Base-by-base conservation (phyloP, 352 stramenopile genomes). In the Phytopythium kandeliae region DNA sequence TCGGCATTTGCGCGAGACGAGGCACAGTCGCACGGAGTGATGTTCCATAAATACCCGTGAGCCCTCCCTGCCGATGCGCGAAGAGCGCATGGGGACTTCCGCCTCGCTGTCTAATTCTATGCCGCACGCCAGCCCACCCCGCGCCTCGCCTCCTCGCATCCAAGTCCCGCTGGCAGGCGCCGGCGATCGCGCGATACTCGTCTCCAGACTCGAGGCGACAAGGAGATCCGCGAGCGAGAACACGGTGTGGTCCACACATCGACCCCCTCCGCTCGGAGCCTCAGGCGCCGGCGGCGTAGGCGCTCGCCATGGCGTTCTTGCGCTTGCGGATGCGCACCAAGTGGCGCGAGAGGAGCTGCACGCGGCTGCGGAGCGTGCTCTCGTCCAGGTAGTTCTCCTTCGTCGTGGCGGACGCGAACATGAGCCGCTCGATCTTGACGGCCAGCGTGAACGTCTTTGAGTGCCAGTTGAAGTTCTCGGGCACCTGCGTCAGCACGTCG, bases 351-450 rank as follows among this genome's bases (percentile, higher is more conserved):
- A 85, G 31, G 15, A 68, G 58, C 56, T 85, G 65, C 26, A 85
- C 70, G 17, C 73, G 73, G 30, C 50, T 67, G 8, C 67, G 64
- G 9, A 85, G 60, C 43, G 70, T 81, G 48, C 50, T 49, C 56
- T 85, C 70, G 56, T 81, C 70, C 46, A 81, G 43, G 61, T 85
- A 85, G 58, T 78, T 65, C 25, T 85, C 65, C n/a, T 65, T 56
- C 2, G 73, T 75, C 11, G 60, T 57, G 21, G 69, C 69, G 4
- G 70, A 62, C 30, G 62, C 71, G 55, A 85, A 78, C 60, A 82
- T 75, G 58, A 85, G 68, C 8, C 66, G 65, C 55, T 85, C 70
- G 55, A 82, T 77, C 62, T 85, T 85, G 55, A 82, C 62, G 13
- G 73, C 67, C 52, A 85, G 58, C 49, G 75, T 57, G 53, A 81